Evolutionary conservation across 352 stramenopile genomes (phyloP), one percentile per base, ranked within the genome.

Genomic region (Phytopythium mirpurense): DNA sequence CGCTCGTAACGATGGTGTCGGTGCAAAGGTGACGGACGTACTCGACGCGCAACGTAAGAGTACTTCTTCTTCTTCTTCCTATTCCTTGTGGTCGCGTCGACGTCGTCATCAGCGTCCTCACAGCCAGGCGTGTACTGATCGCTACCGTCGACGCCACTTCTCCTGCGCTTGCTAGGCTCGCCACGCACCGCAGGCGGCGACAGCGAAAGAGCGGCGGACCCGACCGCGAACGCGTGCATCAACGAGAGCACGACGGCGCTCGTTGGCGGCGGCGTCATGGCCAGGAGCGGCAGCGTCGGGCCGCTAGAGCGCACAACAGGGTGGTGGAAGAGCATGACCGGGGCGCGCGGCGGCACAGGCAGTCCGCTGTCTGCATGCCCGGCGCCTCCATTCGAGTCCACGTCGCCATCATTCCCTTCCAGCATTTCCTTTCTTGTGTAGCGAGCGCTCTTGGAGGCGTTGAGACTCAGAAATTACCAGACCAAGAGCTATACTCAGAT

Each of bases 281-380:
- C 34, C 26, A 52, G 16, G 19, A 42, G 24, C 31, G 32, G 46
- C 18, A 40, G 31, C 18, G 31, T 15, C 24, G 44, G 27, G 19
- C 26, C 44, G 9, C 15, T 24, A 3, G 18, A 36, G 14, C 12
- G 11, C 3, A 11, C 27, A 5, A 12, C 44, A 2, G 36, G 63
- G 36, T 59, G 51, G 56, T 59, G 54, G 31, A 63, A 54, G 6
- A 54, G 67, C 51, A 63, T 60, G 26, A 44, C 31, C 23, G 45
- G 32, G 6, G 40, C 51, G n/a, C n/a, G n/a, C n/a, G n/a, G n/a
- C n/a, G n/a, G n/a, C n/a, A n/a, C n/a, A n/a, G n/a, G n/a, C n/a
- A n/a, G n/a, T n/a, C n/a, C n/a, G n/a, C n/a, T n/a, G n/a, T n/a
- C n/a, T n/a, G n/a, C n/a, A n/a, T n/a, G n/a, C n/a, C n/a, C n/a